Percentiles rank a stretch among this genome's conserved stretches.
These are phyloP conservation scores for Pseudocercospora musae DNA, from an alignment of 2,329 filamentous ascomycete species.

Conservation along the genomic window DNA sequence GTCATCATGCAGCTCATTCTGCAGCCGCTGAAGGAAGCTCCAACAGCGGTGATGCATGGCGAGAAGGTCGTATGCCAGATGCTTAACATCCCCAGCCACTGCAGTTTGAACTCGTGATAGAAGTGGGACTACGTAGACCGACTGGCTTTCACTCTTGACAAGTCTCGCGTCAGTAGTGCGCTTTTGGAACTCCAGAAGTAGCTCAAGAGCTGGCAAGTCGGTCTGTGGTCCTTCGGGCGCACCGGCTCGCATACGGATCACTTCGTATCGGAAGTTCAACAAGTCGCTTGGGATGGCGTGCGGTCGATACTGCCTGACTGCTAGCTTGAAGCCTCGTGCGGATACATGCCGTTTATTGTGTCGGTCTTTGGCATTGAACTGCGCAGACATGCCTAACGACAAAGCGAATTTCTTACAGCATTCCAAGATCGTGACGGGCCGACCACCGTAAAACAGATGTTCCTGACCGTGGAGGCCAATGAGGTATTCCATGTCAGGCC, in stretches of 20 bases:
- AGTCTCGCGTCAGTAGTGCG: not conserved
- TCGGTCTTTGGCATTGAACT: not conserved
- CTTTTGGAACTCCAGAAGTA: not conserved
- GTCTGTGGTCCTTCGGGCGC: not conserved
- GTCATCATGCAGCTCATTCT: not conserved
- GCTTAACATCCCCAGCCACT: not conserved
- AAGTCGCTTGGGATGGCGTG: constrained; percentile 2
- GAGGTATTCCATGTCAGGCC: constrained; percentile 5
- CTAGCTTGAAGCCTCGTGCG: not conserved
- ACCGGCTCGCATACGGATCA: constrained; percentile 2
- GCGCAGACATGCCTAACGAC: not conserved
- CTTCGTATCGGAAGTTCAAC: constrained; percentile 1
- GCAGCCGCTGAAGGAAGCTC: not conserved
- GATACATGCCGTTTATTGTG: not conserved
- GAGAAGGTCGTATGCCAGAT: not conserved
- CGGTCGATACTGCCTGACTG: not conserved
- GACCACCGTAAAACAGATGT: constrained; percentile 4
- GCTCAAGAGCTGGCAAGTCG: not conserved
- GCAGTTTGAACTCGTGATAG: not conserved
- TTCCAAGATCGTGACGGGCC: not conserved
- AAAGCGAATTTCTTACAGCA: not conserved
- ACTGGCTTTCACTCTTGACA: not conserved
- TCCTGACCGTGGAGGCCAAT: not conserved
- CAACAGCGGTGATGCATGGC: constrained; percentile 4
- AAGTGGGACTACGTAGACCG: constrained; percentile 4